Evolutionary conservation across 1,284 basidiomycete species (phyloP).

Genomic region (Tylopilus microsporus): DNA sequence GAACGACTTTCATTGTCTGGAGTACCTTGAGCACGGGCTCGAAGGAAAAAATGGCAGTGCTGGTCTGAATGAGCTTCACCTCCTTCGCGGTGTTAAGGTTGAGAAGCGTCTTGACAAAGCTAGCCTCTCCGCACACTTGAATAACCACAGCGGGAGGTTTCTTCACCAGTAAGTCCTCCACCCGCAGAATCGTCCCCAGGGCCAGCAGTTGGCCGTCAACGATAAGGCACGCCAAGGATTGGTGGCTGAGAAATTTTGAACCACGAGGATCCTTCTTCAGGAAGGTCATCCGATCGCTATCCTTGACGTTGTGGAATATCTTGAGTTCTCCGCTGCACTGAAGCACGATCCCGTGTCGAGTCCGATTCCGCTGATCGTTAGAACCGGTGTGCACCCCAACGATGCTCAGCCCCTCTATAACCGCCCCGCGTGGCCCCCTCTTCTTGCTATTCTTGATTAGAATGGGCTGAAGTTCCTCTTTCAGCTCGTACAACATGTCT

Average conservation of each 20-base stretch:
- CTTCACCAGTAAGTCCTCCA: constrained; percentile 46
- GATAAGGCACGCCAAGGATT: constrained; percentile 49
- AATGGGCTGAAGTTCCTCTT: constrained; percentile 51
- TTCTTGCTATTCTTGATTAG: constrained; percentile 44
- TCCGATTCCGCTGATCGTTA: constrained; percentile 33
- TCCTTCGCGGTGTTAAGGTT: constrained; percentile 35
- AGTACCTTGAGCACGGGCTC: constrained; percentile 55
- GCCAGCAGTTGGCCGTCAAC: constrained; percentile 46
- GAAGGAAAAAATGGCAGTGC: constrained; percentile 58
- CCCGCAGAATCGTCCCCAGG: constrained; percentile 51
- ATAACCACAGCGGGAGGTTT: constrained; percentile 48
- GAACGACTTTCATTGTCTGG: constrained; percentile 40
- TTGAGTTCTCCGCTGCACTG: constrained; percentile 41
- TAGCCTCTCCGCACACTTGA: constrained; percentile 44
- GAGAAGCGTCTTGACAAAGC: constrained; percentile 36
- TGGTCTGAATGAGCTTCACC: constrained; percentile 51
- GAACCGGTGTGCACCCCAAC: constrained; percentile 36
- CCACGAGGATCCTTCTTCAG: constrained; percentile 38
- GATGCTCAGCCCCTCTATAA: constrained; percentile 39
- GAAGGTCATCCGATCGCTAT: constrained; percentile 33
- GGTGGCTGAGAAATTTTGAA: constrained; percentile 44
- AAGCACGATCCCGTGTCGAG: constrained; percentile 47
- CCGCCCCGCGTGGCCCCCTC: constrained; percentile 41
- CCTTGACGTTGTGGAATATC: constrained; percentile 35
- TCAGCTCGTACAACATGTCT: constrained; percentile 61